phyloP scores from a whole-genome alignment of 108 stramenopile genomes.

The Cyclotella distinguenda region DNA sequence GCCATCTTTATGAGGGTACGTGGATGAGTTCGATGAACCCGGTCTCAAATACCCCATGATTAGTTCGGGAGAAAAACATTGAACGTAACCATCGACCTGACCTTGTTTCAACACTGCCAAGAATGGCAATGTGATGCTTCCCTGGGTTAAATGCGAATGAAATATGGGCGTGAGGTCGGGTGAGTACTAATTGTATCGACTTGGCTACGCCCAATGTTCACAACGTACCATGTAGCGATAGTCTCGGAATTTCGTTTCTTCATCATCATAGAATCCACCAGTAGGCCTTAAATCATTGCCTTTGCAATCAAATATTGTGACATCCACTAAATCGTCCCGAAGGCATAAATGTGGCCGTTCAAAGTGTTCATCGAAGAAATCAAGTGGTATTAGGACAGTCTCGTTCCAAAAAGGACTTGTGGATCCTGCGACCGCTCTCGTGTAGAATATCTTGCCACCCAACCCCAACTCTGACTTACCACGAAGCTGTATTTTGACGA shows the following conservation, averaged over 20 bases:
- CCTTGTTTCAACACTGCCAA: constrained; percentile 55
- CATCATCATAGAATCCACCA: constrained; percentile 59
- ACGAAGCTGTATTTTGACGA: constrained; percentile 23
- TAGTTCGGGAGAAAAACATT: constrained; percentile 51
- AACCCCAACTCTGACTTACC: too few species aligned
- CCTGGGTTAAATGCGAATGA: constrained; percentile 8
- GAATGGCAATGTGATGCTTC: constrained; percentile 57
- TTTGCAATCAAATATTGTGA: constrained; percentile 59
- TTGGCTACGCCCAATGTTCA: too few species aligned
- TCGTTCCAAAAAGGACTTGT: constrained; percentile 65
- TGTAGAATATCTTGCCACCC: too few species aligned
- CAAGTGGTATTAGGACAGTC: constrained; percentile 60
- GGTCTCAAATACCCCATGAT: constrained; percentile 58
- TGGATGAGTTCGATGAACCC: neutral
- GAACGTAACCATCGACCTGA: constrained; percentile 62
- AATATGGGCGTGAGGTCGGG: neutral
- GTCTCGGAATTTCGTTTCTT: constrained; percentile 41
- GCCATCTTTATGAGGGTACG: neutral
- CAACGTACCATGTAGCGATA: constrained; percentile 53
- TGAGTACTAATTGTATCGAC: too few species aligned
- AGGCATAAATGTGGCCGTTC: constrained; percentile 27
- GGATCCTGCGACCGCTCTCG: constrained; percentile 26
- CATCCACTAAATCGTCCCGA: constrained; percentile 53
- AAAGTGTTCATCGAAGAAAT: constrained; percentile 37
- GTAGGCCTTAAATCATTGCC: constrained; percentile 41